Conservation (phyloP, 305 asterid genomes). For the Solanum hybrid region DNA sequence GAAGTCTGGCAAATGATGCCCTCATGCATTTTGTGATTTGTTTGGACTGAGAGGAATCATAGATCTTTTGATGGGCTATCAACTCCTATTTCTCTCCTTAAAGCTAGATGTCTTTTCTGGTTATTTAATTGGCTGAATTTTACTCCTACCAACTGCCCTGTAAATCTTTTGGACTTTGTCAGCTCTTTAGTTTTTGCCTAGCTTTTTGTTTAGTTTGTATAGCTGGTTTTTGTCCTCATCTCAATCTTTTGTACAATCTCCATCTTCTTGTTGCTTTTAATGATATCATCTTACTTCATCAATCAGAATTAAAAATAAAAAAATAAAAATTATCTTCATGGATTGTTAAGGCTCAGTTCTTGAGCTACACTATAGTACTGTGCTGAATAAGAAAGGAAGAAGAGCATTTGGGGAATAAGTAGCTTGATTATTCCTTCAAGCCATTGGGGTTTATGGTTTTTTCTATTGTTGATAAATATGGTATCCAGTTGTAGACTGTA, state of each 20-base stretch:
- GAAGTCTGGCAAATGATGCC: background rate
- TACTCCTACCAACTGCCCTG: background rate
- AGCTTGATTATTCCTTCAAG: background rate
- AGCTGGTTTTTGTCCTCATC: background rate
- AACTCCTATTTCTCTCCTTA: background rate
- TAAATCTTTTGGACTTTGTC: background rate
- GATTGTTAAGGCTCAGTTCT: background rate
- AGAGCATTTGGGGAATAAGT: background rate
- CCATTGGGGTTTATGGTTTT: background rate
- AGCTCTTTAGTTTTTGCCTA: background rate
- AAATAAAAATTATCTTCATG: background rate
- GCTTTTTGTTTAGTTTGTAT: background rate
- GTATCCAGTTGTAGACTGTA: background rate
- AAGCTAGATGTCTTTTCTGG: background rate
- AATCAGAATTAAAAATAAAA: background rate
- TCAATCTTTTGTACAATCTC: background rate
- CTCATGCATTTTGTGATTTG: background rate
- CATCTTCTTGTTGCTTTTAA: background rate
- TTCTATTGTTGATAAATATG: background rate
- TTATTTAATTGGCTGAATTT: background rate
- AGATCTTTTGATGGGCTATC: background rate
- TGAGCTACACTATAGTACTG: background rate
- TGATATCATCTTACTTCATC: background rate
- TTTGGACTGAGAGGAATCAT: background rate
- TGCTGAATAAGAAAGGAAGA: background rate